phyloP scores from a whole-genome alignment of 768 basidiomycete species.

The Russula griseocarnosa region DNA sequence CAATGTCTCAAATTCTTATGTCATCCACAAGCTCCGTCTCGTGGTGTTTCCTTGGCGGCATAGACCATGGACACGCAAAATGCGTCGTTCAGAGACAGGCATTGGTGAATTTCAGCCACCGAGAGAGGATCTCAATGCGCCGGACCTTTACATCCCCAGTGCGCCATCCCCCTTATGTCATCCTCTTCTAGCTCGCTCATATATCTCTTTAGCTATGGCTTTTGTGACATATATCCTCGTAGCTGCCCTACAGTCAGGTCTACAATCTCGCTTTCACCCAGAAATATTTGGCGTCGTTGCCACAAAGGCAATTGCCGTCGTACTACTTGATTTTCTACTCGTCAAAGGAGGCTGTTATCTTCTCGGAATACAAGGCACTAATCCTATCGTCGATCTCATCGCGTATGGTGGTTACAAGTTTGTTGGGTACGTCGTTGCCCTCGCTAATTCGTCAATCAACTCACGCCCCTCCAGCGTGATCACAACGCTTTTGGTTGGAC shows the following conservation, averaged over 20 bases:
- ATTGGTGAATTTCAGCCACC: conserved; percentile 81
- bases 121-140: conserved; percentile 90
- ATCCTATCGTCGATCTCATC: conserved; percentile 74
- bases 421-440: conserved; percentile 62
- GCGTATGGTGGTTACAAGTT: conserved; percentile 98
- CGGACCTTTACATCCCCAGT: conserved; percentile 97
- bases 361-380: conserved; percentile 73
- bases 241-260: conserved; percentile 78
- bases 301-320: conserved; percentile 77
- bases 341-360: conserved; percentile 93
- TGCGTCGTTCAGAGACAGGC: conserved; percentile 59
- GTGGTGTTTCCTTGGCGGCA: conserved; percentile 96
- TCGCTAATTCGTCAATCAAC: background rate
- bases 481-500: conserved; percentile 64
- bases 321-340: conserved; percentile 83
- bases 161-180: conserved; percentile 26
- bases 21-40: conserved; percentile 80
- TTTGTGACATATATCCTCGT: conserved; percentile 93
- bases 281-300: conserved; percentile 83
- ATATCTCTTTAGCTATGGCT: conserved; percentile 69
- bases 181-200: conserved; percentile 10
- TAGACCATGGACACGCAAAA: conserved; percentile 74
- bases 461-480: conserved; percentile 61
- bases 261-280: conserved; percentile 81
- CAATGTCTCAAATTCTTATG: conserved; percentile 95